phyloP scores from a whole-genome alignment of 352 stramenopile species.

The Aphanomyces euteiches region DNA sequence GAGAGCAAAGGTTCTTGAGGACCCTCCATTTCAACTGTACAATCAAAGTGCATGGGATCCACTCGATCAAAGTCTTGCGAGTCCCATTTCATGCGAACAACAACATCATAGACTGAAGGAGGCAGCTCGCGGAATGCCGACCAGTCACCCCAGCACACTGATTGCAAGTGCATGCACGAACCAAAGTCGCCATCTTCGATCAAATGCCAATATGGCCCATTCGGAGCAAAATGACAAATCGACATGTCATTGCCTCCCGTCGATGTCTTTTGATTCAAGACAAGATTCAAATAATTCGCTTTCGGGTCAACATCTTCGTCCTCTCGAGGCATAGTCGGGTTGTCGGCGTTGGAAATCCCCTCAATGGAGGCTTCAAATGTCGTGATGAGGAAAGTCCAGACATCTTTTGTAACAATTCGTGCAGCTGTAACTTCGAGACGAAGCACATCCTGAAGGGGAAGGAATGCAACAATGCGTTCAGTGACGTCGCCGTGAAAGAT shows the following conservation, averaged over 20 bases:
- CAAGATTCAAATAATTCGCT: neutral
- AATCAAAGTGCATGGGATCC: neutral
- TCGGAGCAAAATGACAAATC: neutral
- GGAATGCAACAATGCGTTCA: neutral
- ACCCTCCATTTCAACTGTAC: neutral
- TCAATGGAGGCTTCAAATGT: neutral
- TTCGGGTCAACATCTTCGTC: neutral
- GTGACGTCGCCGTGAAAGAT: neutral
- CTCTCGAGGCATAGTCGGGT: slow-evolving; percentile 54
- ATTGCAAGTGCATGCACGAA: neutral
- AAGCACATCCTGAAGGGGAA: neutral
- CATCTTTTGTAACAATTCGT: neutral
- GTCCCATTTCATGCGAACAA: neutral
- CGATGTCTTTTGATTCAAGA: slow-evolving; percentile 5
- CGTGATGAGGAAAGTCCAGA: neutral
- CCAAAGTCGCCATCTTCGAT: neutral
- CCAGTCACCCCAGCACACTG: neutral
- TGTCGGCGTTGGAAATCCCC: neutral
- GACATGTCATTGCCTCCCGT: neutral
- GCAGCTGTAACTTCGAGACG: neutral
- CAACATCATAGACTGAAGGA: neutral
- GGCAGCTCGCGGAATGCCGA: neutral
- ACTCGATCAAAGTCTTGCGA: neutral
- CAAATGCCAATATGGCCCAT: neutral
- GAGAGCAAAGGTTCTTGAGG: neutral